A percentile compares a stretch with the other conserved stretches of the same genome.
Evolutionary conservation across 495 filamentous ascomycete species (phyloP).

Genomic region (Tuber indicum): DNA sequence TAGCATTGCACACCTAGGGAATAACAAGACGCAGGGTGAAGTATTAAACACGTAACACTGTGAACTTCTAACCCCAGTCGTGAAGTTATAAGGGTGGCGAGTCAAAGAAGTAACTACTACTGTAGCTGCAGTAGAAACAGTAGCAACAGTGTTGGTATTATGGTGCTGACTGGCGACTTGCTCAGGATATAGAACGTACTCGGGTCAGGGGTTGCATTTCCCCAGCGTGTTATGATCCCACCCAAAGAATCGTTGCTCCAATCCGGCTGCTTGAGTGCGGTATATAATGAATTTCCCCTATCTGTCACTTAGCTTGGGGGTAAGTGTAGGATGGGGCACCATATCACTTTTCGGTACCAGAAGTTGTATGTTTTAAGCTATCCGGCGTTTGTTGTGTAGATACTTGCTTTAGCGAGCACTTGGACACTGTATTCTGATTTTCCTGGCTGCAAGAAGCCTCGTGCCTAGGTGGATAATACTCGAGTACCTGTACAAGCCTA

Average conservation of each 20-base stretch:
- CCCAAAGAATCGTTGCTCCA: neutral
- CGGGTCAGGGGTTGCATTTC: neutral
- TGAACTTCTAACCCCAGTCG: neutral
- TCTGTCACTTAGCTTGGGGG: neutral
- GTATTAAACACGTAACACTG: neutral
- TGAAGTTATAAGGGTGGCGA: neutral
- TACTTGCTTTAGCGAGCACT: neutral
- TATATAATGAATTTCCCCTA: neutral
- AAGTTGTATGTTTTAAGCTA: neutral
- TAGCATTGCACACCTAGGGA: neutral
- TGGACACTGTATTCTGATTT: neutral
- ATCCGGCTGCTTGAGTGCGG: neutral
- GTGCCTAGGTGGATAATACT: neutral
- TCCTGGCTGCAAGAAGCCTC: neutral
- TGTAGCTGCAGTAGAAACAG: too few relatives aligned
- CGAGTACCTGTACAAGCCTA: neutral
- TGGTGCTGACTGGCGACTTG: neutral
- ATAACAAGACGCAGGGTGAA: neutral
- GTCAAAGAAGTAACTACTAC: neutral
- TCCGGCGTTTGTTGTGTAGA: neutral
- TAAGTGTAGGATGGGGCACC: neutral
- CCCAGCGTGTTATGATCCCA: neutral
- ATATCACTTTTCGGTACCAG: neutral
- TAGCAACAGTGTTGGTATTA: neutral
- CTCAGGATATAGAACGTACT: neutral